Base-by-base conservation (phyloP, 164 flowering plant genomes). In the Saururus chinensis region DNA sequence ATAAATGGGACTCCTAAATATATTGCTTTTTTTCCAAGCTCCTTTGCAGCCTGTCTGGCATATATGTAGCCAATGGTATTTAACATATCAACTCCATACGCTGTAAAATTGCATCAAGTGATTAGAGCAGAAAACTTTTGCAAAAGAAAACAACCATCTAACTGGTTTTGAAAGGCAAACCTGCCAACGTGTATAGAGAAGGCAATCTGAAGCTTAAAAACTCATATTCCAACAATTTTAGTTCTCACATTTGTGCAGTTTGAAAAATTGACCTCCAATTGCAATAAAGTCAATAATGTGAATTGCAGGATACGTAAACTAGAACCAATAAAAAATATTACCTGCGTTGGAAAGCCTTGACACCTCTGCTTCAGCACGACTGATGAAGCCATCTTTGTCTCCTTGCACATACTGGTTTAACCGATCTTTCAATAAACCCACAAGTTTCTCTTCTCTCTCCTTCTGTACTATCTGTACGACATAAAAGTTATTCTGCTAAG, bases 401-500 rank as follows among this genome's bases (percentile, higher is more conserved):
- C 88, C 96, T 74, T 82, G 91, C 23, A 88, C 90, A 74, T 93
- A 88, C 41, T 73, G 82, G 72, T 87, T 76, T 20, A 93, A 87
- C 54, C 92, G 79, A 65, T 78, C 79, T 70, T 80, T 90, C 59
- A 93, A 72, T 59, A 66, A 74, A 41, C 76, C 69, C 19, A 79
- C 86, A 69, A 93, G 95, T 62, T 88, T 90, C 60, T 93, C 99
- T 78, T 93, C 99, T 74, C 99, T 84, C 70, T 93, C 99, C 69
- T 74, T 88, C 68, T 93, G 99, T 65, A 90, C 89, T 66, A 73
- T 75, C 98, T 91, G 75, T 37, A 48, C 14, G 22, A 26, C 22
- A 53, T 19, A n/a, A 4, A 53, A 30, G 37, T 30, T 53, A 53
- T 52, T 7, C 7, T 7, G 19, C 55, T 4, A 52, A 7, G 55